Base-by-base conservation (phyloP, 192 early-diverging fungal genomes). In the Entomortierella beljakovae region DNA sequence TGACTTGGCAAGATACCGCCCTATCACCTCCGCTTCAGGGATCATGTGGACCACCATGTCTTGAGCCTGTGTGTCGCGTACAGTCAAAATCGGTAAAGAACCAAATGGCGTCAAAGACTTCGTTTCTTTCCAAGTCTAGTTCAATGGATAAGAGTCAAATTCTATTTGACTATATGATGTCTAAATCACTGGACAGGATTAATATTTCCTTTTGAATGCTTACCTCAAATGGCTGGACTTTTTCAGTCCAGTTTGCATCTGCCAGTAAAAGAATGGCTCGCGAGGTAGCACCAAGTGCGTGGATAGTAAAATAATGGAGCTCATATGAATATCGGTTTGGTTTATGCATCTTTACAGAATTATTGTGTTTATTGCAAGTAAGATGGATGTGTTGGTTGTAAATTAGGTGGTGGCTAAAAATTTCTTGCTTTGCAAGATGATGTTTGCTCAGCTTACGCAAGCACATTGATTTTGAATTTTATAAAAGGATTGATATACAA, bases 51-150 rank as follows among this genome's bases (percentile, higher is more conserved):
- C 40, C 3, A 51, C 10, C 11, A 15, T 34, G 13, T n/a, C 56
- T 20, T 73, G 48, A 3, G 66, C 43, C 28, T 38, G 35, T 5
- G 53, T 69, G 43, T 86, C 85, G 2, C 74, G 56, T 2, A 88
- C 71, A 28, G 60, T 71, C 6, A 71, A 31, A 9, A 85, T 80
- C 2, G 87, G 87, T 1, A 88, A 65, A 42, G 77, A 80, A 6
- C 85, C 85, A 20, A 82, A 64, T 5, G 83, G 85, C n/a, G 83
- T 81, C 26, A 52, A 50, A 11, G 29, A 23, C 48, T 86, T 85
- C 9, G 79, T 80, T 2, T 57, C 57, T 5, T 71, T 75, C 85
- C 87, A 88, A 13, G 56, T 66, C 70, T 72, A 64, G 29, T 31
- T 42, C 29, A 10, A 52, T 15, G 20, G 11, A 53, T 37, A n/a